These are phyloP conservation scores for Rugosomyces carneus DNA, from an alignment of 1,284 basidiomycete genomes.

Conservation along the genomic window DNA sequence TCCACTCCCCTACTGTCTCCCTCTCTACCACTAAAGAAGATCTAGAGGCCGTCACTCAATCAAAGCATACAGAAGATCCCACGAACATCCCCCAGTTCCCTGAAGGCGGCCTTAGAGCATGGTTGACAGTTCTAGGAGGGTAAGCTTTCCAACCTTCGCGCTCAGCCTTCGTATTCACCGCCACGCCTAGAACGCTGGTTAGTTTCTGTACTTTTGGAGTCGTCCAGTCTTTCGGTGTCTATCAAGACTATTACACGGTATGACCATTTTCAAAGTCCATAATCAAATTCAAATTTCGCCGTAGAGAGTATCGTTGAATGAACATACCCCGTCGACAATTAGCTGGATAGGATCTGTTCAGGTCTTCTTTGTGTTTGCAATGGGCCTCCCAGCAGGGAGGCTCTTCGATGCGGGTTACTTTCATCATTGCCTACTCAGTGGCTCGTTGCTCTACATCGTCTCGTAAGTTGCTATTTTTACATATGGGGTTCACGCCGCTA, in stretches of 20 bases:
- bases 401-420: constrained; percentile 33
- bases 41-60: constrained; percentile 4
- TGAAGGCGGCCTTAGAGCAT: constrained; percentile 33
- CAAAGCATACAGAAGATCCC: not conserved
- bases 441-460: constrained; percentile 29
- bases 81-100: constrained; percentile 16
- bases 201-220: constrained; percentile 33
- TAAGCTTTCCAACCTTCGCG: constrained; percentile 13
- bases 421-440: constrained; percentile 27
- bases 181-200: constrained; percentile 19
- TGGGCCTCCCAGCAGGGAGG: constrained; percentile 32
- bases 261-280: constrained; percentile 5
- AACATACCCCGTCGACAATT: constrained; percentile 29
- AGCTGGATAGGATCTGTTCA: constrained; percentile 42
- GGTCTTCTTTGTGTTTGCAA: constrained; percentile 32
- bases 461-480: constrained; percentile 20
- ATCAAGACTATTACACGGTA: constrained; percentile 40
- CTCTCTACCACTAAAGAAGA: constrained; percentile 13
- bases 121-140: constrained; percentile 37
- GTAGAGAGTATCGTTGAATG: constrained; percentile 23
- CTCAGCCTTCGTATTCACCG: not conserved
- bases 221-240: constrained; percentile 40
- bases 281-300: not conserved
- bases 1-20: constrained; percentile 7
- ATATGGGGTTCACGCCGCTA: constrained; percentile 11